A percentile compares a stretch with the other conserved stretches of the same genome.
Evolutionary conservation across 352 stramenopile genomes (phyloP).

Genomic region (Pythium utonaiense): DNA sequence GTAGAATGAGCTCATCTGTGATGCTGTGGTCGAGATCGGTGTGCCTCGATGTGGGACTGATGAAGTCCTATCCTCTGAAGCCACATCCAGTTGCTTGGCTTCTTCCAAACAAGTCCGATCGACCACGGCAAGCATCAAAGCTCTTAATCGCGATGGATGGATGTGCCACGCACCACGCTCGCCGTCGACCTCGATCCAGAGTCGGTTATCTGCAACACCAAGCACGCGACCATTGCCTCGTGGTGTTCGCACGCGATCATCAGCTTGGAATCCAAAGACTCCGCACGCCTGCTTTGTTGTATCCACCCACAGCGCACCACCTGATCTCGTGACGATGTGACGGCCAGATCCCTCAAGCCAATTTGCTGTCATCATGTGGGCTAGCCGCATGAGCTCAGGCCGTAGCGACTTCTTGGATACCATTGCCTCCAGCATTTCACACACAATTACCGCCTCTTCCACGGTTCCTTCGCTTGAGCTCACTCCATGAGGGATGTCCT

Average conservation of each 20-base stretch:
- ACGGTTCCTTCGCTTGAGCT: conserved; percentile 20
- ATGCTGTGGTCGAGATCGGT: no score
- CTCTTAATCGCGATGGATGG: conserved; percentile 58
- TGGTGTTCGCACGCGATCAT: conserved; percentile 65
- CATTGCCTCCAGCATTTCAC: conserved; percentile 56
- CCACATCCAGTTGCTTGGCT: no score
- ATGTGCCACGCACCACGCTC: conserved; percentile 80
- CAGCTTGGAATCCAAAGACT: conserved; percentile 43
- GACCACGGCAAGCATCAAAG: conserved; percentile 27
- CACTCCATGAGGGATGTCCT: background rate
- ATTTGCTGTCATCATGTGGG: conserved; percentile 47
- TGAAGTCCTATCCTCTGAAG: no score
- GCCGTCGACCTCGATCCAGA: conserved; percentile 83
- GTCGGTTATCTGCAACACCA: conserved; percentile 45
- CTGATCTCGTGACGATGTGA: conserved; percentile 60
- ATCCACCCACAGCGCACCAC: conserved; percentile 69
- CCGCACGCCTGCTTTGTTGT: conserved; percentile 32
- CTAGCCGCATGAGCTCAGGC: conserved; percentile 25
- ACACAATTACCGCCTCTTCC: conserved; percentile 57
- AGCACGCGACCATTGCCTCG: conserved; percentile 72
- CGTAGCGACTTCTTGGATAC: conserved; percentile 25
- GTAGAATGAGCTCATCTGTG: no score
- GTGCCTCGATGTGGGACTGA: no score
- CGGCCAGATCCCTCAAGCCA: conserved; percentile 49
- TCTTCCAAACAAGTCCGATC: no score